Evolutionary conservation across 2,329 filamentous ascomycete genomes (phyloP).

Genomic region (Apiospora marii): DNA sequence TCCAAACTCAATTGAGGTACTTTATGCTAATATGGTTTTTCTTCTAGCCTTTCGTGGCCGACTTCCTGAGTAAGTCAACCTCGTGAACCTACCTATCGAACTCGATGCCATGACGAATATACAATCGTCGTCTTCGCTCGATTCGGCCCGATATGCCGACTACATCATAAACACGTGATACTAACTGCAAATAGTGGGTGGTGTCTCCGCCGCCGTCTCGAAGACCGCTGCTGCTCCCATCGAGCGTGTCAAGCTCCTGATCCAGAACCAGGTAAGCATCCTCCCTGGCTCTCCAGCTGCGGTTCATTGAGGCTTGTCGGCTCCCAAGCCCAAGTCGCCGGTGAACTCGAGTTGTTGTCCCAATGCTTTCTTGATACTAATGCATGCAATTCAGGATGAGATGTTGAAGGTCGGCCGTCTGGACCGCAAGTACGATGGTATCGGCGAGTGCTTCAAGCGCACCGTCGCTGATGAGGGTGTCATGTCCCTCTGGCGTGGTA

Average conservation of each 20-base stretch:
- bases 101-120: constrained; percentile 21
- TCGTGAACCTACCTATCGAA: constrained; percentile 4
- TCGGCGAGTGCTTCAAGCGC: constrained; percentile 93
- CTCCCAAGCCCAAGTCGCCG: not conserved
- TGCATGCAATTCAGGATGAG: constrained; percentile 79
- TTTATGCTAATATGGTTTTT: constrained; percentile 44
- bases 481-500: constrained; percentile 97
- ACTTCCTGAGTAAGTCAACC: constrained; percentile 93
- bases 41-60: constrained; percentile 86
- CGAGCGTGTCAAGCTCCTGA: constrained; percentile 99
- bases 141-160: constrained; percentile 21
- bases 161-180: constrained; percentile 7
- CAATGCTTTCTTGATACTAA: not conserved
- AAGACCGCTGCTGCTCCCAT: constrained; percentile 99
- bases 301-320: not conserved
- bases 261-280: constrained; percentile 96
- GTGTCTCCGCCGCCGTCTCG: constrained; percentile 99
- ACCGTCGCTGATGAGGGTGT: constrained; percentile 92
- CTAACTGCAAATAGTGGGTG: constrained; percentile 77
- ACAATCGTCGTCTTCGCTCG: constrained; percentile 18
- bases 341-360: not conserved
- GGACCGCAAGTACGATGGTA: constrained; percentile 94
- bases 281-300: not conserved
- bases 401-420: constrained; percentile 99
- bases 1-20: constrained; percentile 23